These are phyloP conservation scores for Globisporangium nodosum DNA, from an alignment of 352 stramenopile genomes.

Conservation along the genomic window DNA sequence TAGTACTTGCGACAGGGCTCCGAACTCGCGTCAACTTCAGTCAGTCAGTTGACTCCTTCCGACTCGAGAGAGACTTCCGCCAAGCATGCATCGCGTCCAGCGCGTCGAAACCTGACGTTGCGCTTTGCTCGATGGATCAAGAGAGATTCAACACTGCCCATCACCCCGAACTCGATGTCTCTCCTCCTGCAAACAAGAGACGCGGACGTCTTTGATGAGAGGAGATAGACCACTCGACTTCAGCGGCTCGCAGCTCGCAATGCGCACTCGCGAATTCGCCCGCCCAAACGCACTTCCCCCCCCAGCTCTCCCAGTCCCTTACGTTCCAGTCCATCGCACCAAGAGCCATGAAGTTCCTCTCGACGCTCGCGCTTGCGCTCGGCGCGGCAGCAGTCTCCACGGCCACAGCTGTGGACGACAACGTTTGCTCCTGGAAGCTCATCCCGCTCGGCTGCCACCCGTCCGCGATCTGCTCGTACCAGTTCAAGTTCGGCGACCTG, in stretches of 20 bases:
- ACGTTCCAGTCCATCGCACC: not conserved
- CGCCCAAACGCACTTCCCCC: not conserved
- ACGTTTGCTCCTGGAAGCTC: conserved; percentile 22
- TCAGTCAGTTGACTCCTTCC: too few species aligned
- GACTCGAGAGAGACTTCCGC: not conserved
- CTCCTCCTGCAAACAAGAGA: too few species aligned
- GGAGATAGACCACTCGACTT: too few species aligned
- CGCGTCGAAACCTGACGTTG: not conserved
- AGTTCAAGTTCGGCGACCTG: conserved; percentile 34
- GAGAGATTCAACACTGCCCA: conserved; percentile 5
- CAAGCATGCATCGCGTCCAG: not conserved
- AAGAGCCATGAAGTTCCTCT: conserved; percentile 2
- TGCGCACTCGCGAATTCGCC: conserved; percentile 3
- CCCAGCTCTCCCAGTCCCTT: not conserved
- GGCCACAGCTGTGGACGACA: conserved; percentile 19
- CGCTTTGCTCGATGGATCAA: not conserved
- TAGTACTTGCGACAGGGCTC: too few species aligned
- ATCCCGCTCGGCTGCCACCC: conserved; percentile 23
- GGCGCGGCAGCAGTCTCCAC: not conserved
- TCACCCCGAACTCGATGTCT: not conserved
- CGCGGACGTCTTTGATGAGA: too few species aligned
- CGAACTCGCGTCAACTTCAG: too few species aligned
- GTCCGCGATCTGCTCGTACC: conserved; percentile 25
- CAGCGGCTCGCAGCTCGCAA: not conserved
- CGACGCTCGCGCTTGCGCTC: not conserved